A percentile compares a stretch with the other conserved stretches of the same genome.
phyloP scores from a whole-genome alignment of 305 asterid species.

The Euphrasia arctica region DNA sequence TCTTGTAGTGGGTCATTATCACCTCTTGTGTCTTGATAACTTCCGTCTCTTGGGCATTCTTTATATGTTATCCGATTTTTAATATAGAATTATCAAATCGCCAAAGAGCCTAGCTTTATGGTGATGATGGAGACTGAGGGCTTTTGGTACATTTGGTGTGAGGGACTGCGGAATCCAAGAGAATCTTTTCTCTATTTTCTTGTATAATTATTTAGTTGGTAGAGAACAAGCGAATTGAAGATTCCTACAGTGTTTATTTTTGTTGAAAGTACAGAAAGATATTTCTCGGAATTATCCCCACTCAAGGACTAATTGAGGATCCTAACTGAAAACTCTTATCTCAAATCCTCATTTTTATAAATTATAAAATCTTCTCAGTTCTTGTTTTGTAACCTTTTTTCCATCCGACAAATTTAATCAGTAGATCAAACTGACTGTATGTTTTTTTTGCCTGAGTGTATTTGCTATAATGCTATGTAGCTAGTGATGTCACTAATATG shows the following conservation, averaged over 20 bases:
- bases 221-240: constrained; percentile 8
- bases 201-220: not conserved
- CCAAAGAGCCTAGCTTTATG: not conserved
- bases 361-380: not conserved
- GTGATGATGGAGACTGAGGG: too few relatives aligned
- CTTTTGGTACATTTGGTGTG: too few relatives aligned
- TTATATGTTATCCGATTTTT: not conserved
- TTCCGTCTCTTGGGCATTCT: not conserved
- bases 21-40: not conserved
- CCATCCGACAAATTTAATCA: constrained; percentile 4
- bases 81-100: constrained; percentile 4
- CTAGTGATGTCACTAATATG: constrained; percentile 4
- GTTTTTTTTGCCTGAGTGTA: not conserved
- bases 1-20: constrained; percentile 23
- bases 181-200: too few relatives aligned
- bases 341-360: not conserved
- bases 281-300: not conserved
- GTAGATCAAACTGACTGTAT: not conserved
- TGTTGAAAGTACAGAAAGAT: constrained; percentile 1
- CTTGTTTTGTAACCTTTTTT: too few relatives aligned
- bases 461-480: constrained; percentile 8
- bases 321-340: not conserved
- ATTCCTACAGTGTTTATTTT: not conserved
- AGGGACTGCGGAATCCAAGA: not conserved
- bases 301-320: not conserved